phyloP scores from a whole-genome alignment of 2,329 filamentous ascomycete species.

The Alternaria rosae region DNA sequence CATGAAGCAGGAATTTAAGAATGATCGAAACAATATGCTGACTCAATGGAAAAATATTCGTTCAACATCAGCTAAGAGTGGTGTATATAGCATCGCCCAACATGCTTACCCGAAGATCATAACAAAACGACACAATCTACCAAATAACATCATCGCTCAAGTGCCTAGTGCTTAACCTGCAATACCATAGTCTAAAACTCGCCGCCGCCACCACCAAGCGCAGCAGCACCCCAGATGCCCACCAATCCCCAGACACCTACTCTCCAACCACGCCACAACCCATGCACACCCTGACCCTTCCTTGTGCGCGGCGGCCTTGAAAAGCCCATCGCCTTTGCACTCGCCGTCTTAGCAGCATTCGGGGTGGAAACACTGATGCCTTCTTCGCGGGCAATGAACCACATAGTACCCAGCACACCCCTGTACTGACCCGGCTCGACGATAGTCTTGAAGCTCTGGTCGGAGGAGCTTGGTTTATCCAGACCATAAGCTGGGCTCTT shows the following conservation, averaged over 20 bases:
- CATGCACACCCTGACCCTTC: conserved; percentile 72
- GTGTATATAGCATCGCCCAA: conserved; percentile 7
- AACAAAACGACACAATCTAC: not conserved
- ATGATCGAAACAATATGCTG: not conserved
- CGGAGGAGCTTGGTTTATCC: conserved; percentile 13
- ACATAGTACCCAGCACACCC: conserved; percentile 92
- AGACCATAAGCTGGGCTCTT: conserved; percentile 31
- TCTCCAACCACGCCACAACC: conserved; percentile 77
- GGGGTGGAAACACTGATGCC: conserved; percentile 60
- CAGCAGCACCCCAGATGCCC: conserved; percentile 74
- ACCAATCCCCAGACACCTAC: conserved; percentile 80
- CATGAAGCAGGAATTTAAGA: not conserved
- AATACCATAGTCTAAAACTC: conserved; percentile 36
- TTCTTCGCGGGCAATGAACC: conserved; percentile 83
- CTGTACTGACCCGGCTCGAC: conserved; percentile 81
- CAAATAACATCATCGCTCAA: not conserved
- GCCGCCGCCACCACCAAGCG: conserved; percentile 56
- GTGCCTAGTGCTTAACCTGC: not conserved
- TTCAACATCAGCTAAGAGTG: conserved; percentile 5
- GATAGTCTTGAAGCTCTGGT: conserved; percentile 68
- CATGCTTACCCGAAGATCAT: not conserved
- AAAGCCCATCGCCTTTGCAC: conserved; percentile 37
- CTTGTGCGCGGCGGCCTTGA: conserved; percentile 52
- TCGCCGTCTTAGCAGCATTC: conserved; percentile 32
- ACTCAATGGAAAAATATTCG: not conserved